phyloP scores from a whole-genome alignment of 768 basidiomycete genomes.

The Tricholoma furcatifolium region DNA sequence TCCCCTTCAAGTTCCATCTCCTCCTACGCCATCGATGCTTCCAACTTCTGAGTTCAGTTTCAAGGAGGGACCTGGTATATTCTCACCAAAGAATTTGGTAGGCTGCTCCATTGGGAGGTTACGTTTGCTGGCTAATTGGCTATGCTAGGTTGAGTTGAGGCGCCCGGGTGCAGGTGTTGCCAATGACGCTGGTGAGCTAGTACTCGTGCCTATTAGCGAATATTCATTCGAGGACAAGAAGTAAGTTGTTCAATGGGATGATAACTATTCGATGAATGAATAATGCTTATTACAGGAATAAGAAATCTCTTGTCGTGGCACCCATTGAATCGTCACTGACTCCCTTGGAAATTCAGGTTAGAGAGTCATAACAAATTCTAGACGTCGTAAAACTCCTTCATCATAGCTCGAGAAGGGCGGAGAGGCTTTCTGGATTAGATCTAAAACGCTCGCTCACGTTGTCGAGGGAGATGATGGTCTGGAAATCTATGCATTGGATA shows the following conservation, averaged over 20 bases:
- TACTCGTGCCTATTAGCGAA: conserved; percentile 62
- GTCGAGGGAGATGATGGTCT: conserved; percentile 54
- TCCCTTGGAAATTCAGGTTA: conserved; percentile 53
- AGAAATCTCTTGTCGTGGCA: conserved; percentile 64
- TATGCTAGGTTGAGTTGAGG: conserved; percentile 49
- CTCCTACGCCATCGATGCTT: conserved; percentile 19
- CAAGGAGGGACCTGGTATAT: conserved; percentile 55
- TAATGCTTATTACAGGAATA: conserved; percentile 45
- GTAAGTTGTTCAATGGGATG: conserved; percentile 37
- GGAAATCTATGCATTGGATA: conserved; percentile 58
- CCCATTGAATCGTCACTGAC: conserved; percentile 51
- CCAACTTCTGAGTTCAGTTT: conserved; percentile 47
- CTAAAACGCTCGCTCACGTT: conserved; percentile 68
- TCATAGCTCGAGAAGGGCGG: conserved; percentile 62
- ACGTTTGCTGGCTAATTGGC: not conserved
- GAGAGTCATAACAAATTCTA: conserved; percentile 13
- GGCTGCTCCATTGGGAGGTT: not conserved
- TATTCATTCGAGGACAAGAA: conserved; percentile 74
- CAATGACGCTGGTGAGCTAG: conserved; percentile 67
- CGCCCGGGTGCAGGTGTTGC: conserved; percentile 67
- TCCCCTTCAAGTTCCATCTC: conserved; percentile 36
- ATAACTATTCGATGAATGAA: not conserved
- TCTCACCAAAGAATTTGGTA: conserved; percentile 70
- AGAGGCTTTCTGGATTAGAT: conserved; percentile 77
- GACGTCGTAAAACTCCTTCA: not conserved